Evolutionary conservation across 2,329 filamentous ascomycete species (phyloP).

Genomic region (Botrytis galanthina): DNA sequence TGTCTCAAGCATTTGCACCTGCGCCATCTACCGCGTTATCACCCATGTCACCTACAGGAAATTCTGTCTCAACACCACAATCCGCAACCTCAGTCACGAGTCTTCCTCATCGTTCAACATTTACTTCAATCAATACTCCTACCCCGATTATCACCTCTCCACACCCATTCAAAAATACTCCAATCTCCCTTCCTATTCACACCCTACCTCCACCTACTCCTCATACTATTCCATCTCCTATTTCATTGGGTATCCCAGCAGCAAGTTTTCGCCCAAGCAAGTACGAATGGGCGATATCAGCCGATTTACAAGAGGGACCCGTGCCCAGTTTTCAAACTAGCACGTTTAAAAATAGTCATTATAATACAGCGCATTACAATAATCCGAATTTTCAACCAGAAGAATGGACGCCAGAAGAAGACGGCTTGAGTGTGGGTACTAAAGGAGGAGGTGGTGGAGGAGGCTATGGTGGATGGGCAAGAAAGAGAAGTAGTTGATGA

Average conservation of each 20-base stretch:
- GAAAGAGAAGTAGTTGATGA: slow-evolving; percentile 18
- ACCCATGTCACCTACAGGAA: slow-evolving; percentile 33
- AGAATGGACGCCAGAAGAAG: slow-evolving; percentile 44
- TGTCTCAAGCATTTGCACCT: slow-evolving; percentile 33
- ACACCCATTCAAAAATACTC: slow-evolving; percentile 8
- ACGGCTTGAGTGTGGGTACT: slow-evolving; percentile 26
- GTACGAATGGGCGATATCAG: slow-evolving; percentile 37
- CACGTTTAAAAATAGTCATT: slow-evolving; percentile 65
- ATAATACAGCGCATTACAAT: slow-evolving; percentile 65
- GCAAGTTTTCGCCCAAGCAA: slow-evolving; percentile 37
- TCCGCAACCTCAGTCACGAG: slow-evolving; percentile 1
- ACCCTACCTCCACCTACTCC: slow-evolving; percentile 28
- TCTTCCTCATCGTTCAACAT: slow-evolving; percentile 23
- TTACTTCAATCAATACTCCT: slow-evolving; percentile 23
- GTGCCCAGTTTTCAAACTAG: slow-evolving; percentile 44
- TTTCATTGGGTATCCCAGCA: slow-evolving; percentile 22
- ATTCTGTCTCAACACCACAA: slow-evolving; percentile 25
- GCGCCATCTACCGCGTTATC: slow-evolving; percentile 34
- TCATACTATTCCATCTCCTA: slow-evolving; percentile 24
- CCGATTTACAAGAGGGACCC: slow-evolving; percentile 35
- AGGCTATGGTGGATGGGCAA: slow-evolving; percentile 14
- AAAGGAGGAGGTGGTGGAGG: slow-evolving; percentile 1
- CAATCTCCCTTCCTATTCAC: slow-evolving; percentile 24
- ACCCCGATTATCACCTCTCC: slow-evolving; percentile 18
- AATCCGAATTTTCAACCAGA: slow-evolving; percentile 62